Evolutionary conservation across 192 early-diverging fungal genomes (phyloP).

Genomic region (Diversispora epigaea): DNA sequence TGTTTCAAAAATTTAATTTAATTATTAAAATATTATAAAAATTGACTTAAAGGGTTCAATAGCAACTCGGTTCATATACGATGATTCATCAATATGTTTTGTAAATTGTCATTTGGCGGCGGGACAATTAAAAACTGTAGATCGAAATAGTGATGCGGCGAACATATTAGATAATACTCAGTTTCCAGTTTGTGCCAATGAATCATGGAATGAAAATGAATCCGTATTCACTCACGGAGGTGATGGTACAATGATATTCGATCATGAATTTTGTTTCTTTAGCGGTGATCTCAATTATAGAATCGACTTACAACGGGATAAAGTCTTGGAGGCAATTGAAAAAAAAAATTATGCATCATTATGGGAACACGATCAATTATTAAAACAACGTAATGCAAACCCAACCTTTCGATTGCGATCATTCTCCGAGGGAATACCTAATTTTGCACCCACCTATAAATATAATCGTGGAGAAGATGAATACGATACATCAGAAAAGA

Average conservation of each 20-base stretch:
- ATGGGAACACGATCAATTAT: conserved; percentile 65
- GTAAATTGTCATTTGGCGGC: conserved; percentile 86
- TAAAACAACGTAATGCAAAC: conserved; percentile 50
- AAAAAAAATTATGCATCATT: conserved; percentile 60
- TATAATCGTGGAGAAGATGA: conserved; percentile 81
- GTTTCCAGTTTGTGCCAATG: conserved; percentile 34
- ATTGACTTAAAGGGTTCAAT: conserved; percentile 67
- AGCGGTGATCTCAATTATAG: conserved; percentile 98
- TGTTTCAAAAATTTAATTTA: background rate
- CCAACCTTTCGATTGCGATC: conserved; percentile 71
- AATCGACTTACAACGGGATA: conserved; percentile 69
- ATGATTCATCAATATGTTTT: conserved; percentile 81
- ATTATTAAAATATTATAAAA: too few relatives aligned
- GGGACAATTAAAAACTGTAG: conserved; percentile 70
- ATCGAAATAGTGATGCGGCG: conserved; percentile 73
- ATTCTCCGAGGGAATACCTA: conserved; percentile 75
- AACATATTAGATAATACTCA: conserved; percentile 57
- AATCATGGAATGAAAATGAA: conserved; percentile 36
- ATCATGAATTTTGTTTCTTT: conserved; percentile 72
- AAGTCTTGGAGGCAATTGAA: conserved; percentile 58
- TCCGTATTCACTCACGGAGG: conserved; percentile 74
- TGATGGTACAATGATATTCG: conserved; percentile 82
- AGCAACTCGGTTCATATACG: conserved; percentile 69
- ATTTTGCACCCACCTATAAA: conserved; percentile 97
- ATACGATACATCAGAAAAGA: conserved; percentile 94